Evolutionary conservation across 225 moss, liverwort and hornwort genomes (phyloP).

Genomic region (Rhytidiadelphus loreus): DNA sequence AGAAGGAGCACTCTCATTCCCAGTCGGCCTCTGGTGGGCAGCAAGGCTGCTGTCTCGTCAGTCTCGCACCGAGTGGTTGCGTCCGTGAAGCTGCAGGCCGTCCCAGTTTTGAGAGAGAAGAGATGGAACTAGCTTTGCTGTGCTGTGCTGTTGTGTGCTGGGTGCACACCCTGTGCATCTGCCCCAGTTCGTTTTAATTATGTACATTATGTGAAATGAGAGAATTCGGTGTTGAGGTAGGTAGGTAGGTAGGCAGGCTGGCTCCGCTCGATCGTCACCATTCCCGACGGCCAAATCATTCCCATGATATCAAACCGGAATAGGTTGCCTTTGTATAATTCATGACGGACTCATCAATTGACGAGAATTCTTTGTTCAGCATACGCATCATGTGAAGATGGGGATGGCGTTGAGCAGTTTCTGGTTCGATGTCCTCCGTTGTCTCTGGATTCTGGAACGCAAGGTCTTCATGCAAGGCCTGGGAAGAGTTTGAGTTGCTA

Average conservation of each 20-base stretch:
- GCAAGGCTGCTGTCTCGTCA: background rate
- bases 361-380: background rate
- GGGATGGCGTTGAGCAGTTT: background rate
- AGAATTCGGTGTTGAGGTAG: background rate
- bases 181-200: background rate
- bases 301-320: background rate
- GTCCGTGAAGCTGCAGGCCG: slow-evolving; percentile 4
- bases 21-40: background rate
- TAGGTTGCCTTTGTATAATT: slow-evolving; percentile 6
- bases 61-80: slow-evolving; percentile 23
- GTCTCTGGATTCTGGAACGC: no score
- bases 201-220: slow-evolving; percentile 35
- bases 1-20: slow-evolving; percentile 1
- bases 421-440: background rate
- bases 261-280: background rate
- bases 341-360: background rate
- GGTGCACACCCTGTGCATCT: slow-evolving; percentile 36
- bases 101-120: slow-evolving; percentile 33
- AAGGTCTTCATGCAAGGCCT: background rate
- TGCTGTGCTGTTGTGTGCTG: background rate
- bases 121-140: slow-evolving; percentile 21
- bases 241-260: background rate
- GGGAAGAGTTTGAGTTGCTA: background rate
- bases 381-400: background rate
- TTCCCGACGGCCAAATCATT: background rate